Base-by-base conservation (phyloP, 2,329 filamentous ascomycete species). In the Colletotrichum abscissum region DNA sequence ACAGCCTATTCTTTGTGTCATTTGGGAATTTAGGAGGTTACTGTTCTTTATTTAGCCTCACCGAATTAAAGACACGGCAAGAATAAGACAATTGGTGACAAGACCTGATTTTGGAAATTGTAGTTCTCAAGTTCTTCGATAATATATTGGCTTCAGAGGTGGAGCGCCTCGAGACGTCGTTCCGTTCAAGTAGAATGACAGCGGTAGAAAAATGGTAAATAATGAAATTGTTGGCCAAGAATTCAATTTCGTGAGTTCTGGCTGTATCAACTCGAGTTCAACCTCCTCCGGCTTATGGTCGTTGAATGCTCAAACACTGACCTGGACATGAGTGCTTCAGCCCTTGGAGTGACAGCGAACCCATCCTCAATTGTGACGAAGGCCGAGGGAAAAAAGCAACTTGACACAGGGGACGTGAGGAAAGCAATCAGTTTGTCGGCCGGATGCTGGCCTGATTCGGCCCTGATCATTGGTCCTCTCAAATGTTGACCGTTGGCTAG, bases 361-460 rank as follows among this genome's bases (percentile, higher is more conserved):
- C 28, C 6, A 19, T 19, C 38, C 16, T 42, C 16, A 22, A 28
- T n/a, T n/a, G 59, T 49, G 59, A 49, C 19, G 12, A 30, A 49
- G 33, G 24, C 19, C 26, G 26, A 55, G 42, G 35, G 42, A 58
- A 52, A 69, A 52, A 69, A 56, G 57, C 55, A 63, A 58, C 22
- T 52, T 58, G 57, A 8, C 6, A 19, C 35, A 38, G 49, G 57
- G 49, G 49, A 30, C 35, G 33, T 14, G n/a, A 33, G 30, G 22
- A 28, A 28, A 56, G 19, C 26, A 22, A 57, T 42, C n/a, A 24
- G 52, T 35, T 68, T 63, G 63, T 63, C 22, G 57, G 66, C 26
- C 16, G 22, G 57, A 35, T 28, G 33, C 46, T 26, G 1, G 16
- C 12, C 8, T 30, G 35, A 52, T 67, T 62, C 49, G 26, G 22